Conservation (phyloP, 768 basidiomycete genomes). For the Rhizopogon vesiculosus region DNA sequence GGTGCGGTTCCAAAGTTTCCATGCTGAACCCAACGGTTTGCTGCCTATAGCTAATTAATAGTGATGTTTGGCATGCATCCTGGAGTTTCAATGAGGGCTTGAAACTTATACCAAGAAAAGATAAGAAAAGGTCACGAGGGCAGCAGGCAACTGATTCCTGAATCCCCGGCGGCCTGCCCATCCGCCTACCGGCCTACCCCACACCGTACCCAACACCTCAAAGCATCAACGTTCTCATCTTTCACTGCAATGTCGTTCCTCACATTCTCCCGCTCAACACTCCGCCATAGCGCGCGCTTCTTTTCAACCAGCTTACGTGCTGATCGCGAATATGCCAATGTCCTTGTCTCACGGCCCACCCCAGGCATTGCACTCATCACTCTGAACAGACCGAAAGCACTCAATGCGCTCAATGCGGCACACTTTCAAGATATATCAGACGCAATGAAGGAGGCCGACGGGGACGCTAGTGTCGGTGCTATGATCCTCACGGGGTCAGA, state of each 20-base stretch:
- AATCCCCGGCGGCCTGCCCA: not conserved
- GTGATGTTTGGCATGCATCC: too few species aligned
- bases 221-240: not conserved
- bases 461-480: constrained; percentile 68
- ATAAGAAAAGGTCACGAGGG: too few species aligned
- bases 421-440: constrained; percentile 80
- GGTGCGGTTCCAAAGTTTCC: too few species aligned
- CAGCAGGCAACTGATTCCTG: not conserved
- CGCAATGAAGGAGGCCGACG: constrained; percentile 67
- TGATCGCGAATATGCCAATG: constrained; percentile 48
- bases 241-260: constrained; percentile 14
- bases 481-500: constrained; percentile 92
- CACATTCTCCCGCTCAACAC: constrained; percentile 2
- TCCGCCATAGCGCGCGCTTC: constrained; percentile 9
- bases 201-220: not conserved
- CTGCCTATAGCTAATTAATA: too few species aligned
- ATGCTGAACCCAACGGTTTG: too few species aligned
- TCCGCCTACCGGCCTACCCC: not conserved
- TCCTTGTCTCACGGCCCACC: constrained; percentile 65
- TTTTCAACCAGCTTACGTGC: constrained; percentile 25
- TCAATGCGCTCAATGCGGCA: constrained; percentile 82
- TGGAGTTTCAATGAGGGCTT: too few species aligned
- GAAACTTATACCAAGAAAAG: too few species aligned
- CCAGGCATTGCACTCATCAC: constrained; percentile 75
- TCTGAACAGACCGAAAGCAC: constrained; percentile 83